Base-by-base conservation (phyloP, 2,329 filamentous ascomycete genomes). In the Aspergillus ochraceoroseus region DNA sequence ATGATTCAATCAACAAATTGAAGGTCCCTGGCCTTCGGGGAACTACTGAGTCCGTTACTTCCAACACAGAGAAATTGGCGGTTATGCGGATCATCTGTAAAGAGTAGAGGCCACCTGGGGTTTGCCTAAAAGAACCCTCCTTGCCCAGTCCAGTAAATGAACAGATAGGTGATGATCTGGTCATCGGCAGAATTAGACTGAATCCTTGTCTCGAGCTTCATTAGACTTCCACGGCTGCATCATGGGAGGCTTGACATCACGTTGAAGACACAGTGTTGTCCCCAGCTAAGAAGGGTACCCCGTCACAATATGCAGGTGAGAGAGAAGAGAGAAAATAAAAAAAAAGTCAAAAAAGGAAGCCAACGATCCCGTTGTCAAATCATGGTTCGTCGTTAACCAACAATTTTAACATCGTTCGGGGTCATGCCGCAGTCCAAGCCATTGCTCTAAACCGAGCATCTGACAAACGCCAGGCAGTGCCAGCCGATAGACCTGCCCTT, bases 11-110 rank as follows among this genome's bases (percentile, higher is more conserved):
- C 25, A 17, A 38, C 36, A 47, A 46, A 41, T 36, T 29, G 44
- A 38, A 39, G 36, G 29, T 46, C 47, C 15, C 30, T 28, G 38
- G 29, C 35, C n/a, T 39, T 35, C 19, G n/a, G 20, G 42, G 33
- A 41, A 38, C 43, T 39, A 46, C 49, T 51, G 32, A 47, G 47
- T 43, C 32, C 34, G 33, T 28, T 35, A 40, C 41, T 42, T 39
- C 49, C 57, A 57, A 54, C 54, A 55, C 38, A 43, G 34, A 38
- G 41, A 41, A 34, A 50, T 55, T 55, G 52, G 54, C 51, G 53
- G 52, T 49, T 51, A 53, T 51, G 55, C 52, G 57, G 52, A 54
- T 57, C 52, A 55, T 53, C 39, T 47, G 39, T 35, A 36, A 46
- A 46, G 44, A n/a, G 42, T 45, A 41, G 46, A 40, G 39, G 32